A percentile compares a stretch with the other conserved stretches of the same genome.
Evolutionary conservation across 2,329 filamentous ascomycete genomes (phyloP).

Genomic region (Gnomoniopsis sp.): DNA sequence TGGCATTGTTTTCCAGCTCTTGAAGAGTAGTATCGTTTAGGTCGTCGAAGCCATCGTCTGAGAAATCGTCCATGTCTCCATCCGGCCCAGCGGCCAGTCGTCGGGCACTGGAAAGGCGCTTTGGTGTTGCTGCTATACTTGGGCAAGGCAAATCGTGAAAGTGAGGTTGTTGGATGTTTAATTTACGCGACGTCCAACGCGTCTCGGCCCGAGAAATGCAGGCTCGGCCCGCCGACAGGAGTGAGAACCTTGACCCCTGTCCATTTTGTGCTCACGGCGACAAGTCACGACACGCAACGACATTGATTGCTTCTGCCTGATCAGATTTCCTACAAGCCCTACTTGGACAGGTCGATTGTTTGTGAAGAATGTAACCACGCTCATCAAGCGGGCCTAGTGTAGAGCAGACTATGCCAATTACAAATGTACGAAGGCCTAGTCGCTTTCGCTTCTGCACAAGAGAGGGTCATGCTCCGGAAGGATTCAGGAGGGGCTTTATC

Average conservation of each 20-base stretch:
- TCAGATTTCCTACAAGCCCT: no score
- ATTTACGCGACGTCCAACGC: not conserved
- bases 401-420: no score
- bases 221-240: no score
- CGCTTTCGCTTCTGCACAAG: not conserved
- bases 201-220: not conserved
- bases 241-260: not conserved
- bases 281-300: no score
- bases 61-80: slow-evolving; percentile 54
- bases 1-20: slow-evolving; percentile 62
- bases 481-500: no score
- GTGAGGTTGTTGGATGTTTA: not conserved
- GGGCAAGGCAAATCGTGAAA: not conserved
- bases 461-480: not conserved
- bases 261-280: no score
- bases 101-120: not conserved
- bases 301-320: no score
- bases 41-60: slow-evolving; percentile 61
- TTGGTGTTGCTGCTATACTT: not conserved
- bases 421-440: not conserved
- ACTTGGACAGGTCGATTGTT: no score
- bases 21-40: slow-evolving; percentile 55
- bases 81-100: not conserved
- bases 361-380: no score
- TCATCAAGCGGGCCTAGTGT: no score